Evolutionary conservation across 1,284 basidiomycete genomes (phyloP).

Genomic region (Tremellales sp.): DNA sequence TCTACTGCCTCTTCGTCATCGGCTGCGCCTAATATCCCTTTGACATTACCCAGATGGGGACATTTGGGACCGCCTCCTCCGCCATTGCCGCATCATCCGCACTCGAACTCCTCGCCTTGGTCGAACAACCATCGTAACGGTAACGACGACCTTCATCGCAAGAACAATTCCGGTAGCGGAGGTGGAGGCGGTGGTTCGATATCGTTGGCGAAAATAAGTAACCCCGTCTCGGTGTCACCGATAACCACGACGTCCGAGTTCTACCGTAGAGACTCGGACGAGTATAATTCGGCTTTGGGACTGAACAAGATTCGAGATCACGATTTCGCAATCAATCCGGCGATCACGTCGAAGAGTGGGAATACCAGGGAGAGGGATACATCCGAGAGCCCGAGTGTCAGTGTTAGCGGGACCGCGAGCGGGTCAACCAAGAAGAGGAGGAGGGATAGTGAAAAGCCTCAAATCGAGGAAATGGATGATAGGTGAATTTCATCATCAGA

Average conservation of each 20-base stretch:
- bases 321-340: neutral
- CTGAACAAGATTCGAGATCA: neutral
- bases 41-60: neutral
- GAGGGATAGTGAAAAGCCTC: conserved; percentile 1
- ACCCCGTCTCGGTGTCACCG: too few species aligned
- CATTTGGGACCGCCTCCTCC: neutral
- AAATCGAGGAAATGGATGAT: conserved; percentile 1
- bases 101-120: too few species aligned
- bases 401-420: neutral
- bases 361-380: neutral
- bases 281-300: neutral
- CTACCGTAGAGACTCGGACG: neutral
- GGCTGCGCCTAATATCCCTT: neutral
- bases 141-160: too few species aligned
- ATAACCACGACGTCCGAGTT: neutral
- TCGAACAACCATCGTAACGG: too few species aligned
- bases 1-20: too few species aligned
- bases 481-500: neutral
- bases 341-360: too few species aligned
- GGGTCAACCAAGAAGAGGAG: neutral
- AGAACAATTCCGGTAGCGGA: neutral
- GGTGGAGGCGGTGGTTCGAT: neutral
- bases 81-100: neutral
- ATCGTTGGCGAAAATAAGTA: neutral
- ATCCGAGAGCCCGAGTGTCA: neutral